Base-by-base conservation (phyloP, 257 asterid genomes). In the Forsythia suspensa region DNA sequence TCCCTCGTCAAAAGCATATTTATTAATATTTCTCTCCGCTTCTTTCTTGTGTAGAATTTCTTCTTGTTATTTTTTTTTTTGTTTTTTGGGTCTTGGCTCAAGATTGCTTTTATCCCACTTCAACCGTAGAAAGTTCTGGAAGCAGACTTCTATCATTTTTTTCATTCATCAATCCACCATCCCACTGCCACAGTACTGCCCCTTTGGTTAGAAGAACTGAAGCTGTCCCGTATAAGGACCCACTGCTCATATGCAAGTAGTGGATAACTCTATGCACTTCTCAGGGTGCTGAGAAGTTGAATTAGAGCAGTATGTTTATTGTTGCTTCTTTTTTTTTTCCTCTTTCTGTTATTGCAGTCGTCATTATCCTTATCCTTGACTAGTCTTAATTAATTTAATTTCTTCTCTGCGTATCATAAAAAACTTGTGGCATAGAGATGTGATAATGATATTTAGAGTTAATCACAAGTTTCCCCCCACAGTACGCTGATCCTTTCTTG, bases 331-430 rank as follows among this genome's bases (percentile, higher is more conserved):
- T 48, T 65, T 36, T 34, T 29, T 1, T 29, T 29, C 34, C 2
- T 29, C 34, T 29, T 29, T 29, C 2, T 29, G 34, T 29, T 29
- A 29, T 29, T 29, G 3, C 71, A 46, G 39, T 34, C 21, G 63
- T 59, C 36, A 5, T 40, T 74, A 70, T 29, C 65, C 52, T 70
- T 82, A 77, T 52, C 73, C 75, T 76, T 36, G 41, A 70, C 73
- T 57, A 59, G 73, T 75, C 15, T 51, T 41, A 65, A 21, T 72
- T 57, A 71, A 41, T 59, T 70, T 69, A 0, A 71, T 43, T 72
- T 78, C 74, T 42, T 72, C 74, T 76, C 79, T 43, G 61, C 76
- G 48, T 71, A 63, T 73, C 70, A 38, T 43, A 51, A 46, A 72
- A 59, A 72, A n/a, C 24, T 71, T 75, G 3, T 13, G 29, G 73